Evolutionary conservation across 1,284 basidiomycete species (phyloP), one percentile per base, ranked within the genome.

Genomic region (Sporisorium scitamineum): DNA sequence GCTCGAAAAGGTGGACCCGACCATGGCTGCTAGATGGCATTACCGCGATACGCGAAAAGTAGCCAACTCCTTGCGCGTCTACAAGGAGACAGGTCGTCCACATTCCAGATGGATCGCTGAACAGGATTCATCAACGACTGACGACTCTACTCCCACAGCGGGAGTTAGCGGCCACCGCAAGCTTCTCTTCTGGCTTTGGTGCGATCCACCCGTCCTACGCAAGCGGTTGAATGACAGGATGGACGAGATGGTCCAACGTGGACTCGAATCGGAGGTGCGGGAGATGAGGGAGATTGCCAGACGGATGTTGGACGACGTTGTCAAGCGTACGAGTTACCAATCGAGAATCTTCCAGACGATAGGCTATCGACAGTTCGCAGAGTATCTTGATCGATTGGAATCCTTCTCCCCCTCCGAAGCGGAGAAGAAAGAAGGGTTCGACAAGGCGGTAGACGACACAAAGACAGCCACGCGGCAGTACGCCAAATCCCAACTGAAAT

Each of bases 311-410:
- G 45, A 66, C 41, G 53, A 68, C 2, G 26, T 51, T 69, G 32
- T 22, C 78, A 93, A 92, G 2, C 16, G 18, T 11, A n/a, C 37
- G 7, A 42, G 14, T 0, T 73, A 69, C 44, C 65, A 71, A 32
- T 86, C 90, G 1, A 96, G 96, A 0, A 93, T 99, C 61, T 97
- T 93, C 85, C 97, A 99, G 85, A 91, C 94, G 0, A 99, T 99
- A 57, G 96, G 95, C 1, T 97, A 93, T 87, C 93, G 92, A 84
- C 95, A 97, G 86, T 97, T 98, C 74, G 88, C 90, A 74, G 86
- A 88, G 18, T 94, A 91, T 78, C 87, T 92, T 60, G 82, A 53
- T 86, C 86, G 22, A 86, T 41, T 76, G 13, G 62, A 69, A 37
- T 2, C 41, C 29, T 61, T 69, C 27, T 16, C 54, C 13, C 3